Conservation (phyloP, 768 basidiomycete genomes). For the Pleurotus djamor region DNA sequence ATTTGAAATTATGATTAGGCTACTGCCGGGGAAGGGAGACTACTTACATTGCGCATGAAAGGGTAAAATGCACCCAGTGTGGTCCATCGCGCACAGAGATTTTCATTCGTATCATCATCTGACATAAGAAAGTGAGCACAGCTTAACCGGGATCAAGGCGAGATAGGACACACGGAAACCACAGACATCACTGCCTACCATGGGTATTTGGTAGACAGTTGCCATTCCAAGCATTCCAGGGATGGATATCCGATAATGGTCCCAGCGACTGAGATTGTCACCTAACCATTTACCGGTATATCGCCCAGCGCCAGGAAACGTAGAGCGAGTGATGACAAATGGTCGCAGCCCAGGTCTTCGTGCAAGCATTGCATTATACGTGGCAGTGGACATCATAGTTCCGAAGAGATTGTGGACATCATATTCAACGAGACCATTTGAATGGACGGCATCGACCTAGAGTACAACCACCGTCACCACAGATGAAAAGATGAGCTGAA, state of each 20-base stretch:
- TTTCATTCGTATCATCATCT: slow-evolving; percentile 64
- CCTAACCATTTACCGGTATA: slow-evolving; percentile 75
- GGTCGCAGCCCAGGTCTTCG: slow-evolving; percentile 61
- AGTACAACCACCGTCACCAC: neutral
- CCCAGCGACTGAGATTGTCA: slow-evolving; percentile 61
- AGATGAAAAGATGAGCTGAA: neutral
- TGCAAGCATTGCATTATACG: slow-evolving; percentile 57
- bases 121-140: neutral
- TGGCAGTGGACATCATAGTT: slow-evolving; percentile 67
- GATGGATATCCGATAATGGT: slow-evolving; percentile 57
- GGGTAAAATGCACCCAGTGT: slow-evolving; percentile 77
- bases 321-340: slow-evolving; percentile 71
- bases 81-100: slow-evolving; percentile 74
- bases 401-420: slow-evolving; percentile 69
- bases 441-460: slow-evolving; percentile 46
- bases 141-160: no score
- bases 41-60: slow-evolving; percentile 71
- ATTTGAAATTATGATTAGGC: no score
- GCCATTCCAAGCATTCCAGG: slow-evolving; percentile 67
- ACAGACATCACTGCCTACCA: slow-evolving; percentile 78
- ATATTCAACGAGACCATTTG: slow-evolving; percentile 59
- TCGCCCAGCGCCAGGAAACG: slow-evolving; percentile 65
- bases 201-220: slow-evolving; percentile 63
- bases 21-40: no score
- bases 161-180: slow-evolving; percentile 60